Conservation (phyloP, 768 basidiomycete species). For the Kwoniella europaea region DNA sequence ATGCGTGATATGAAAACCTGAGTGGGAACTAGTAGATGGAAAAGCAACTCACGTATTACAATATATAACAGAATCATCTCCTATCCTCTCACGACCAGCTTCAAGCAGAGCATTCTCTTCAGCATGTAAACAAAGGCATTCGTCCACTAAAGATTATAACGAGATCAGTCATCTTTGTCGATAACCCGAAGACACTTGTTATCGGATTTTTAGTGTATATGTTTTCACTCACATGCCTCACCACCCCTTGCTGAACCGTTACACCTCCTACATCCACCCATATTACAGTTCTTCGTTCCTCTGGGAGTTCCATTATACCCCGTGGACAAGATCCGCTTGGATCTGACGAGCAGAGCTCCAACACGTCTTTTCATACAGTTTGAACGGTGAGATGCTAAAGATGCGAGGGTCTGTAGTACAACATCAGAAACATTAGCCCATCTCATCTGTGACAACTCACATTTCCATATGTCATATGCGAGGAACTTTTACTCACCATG, state of each 20-base stretch:
- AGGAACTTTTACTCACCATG: slow-evolving; percentile 67
- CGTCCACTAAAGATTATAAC: too few species aligned
- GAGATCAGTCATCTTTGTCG: too few species aligned
- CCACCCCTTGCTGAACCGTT: slow-evolving; percentile 62
- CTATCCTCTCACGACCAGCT: slow-evolving; percentile 87
- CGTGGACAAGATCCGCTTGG: slow-evolving; percentile 61
- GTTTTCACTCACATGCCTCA: slow-evolving; percentile 60
- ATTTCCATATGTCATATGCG: neutral
- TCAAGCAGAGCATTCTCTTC: slow-evolving; percentile 97
- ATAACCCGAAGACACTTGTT: too few species aligned
- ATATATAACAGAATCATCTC: slow-evolving; percentile 74
- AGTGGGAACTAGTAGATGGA: too few species aligned
- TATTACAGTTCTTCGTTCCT: slow-evolving; percentile 83
- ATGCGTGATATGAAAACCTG: too few species aligned
- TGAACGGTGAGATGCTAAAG: slow-evolving; percentile 77
- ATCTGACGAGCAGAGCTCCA: slow-evolving; percentile 87
- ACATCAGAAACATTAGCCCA: neutral
- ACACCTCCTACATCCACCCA: slow-evolving; percentile 87
- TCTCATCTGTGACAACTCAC: neutral
- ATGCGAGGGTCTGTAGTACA: slow-evolving; percentile 73
- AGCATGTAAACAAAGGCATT: slow-evolving; percentile 93
- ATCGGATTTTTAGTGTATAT: too few species aligned
- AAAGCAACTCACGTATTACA: slow-evolving; percentile 84
- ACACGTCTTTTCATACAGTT: slow-evolving; percentile 98
- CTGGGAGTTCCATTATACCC: slow-evolving; percentile 94